Conservation (phyloP, 2,329 filamentous ascomycete genomes). For the Orbilia blumenaviensis region DNA sequence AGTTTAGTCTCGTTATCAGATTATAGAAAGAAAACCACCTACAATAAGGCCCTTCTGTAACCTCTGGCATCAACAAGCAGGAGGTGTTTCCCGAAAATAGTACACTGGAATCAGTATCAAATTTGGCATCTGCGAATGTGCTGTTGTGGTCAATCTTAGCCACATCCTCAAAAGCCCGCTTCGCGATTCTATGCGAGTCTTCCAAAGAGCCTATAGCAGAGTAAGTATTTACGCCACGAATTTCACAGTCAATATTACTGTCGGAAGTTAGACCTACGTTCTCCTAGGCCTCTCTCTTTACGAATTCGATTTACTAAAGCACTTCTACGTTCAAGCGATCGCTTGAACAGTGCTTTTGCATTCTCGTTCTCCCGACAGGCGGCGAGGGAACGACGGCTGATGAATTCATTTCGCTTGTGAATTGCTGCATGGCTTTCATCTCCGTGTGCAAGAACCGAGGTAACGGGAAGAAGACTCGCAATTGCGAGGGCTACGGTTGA, state of each 20-base stretch:
- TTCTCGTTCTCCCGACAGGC: conserved; percentile 41
- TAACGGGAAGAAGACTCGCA: conserved; percentile 16
- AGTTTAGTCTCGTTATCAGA: conserved; percentile 58
- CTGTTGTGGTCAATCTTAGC: conserved; percentile 59
- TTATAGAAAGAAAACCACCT: background rate
- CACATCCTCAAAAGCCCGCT: conserved; percentile 46
- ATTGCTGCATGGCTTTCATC: conserved; percentile 43
- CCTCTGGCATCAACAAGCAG: conserved; percentile 60
- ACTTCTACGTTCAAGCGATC: conserved; percentile 37
- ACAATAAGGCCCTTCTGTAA: conserved; percentile 64
- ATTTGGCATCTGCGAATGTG: conserved; percentile 55
- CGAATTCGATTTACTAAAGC: conserved; percentile 32
- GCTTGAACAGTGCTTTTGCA: conserved; percentile 38
- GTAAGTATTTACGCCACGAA: background rate
- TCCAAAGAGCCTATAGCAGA: conserved; percentile 18
- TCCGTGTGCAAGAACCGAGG: conserved; percentile 37
- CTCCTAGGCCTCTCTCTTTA: conserved; percentile 29
- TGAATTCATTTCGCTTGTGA: conserved; percentile 40
- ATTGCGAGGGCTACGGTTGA: conserved; percentile 26
- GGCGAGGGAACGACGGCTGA: conserved; percentile 42
- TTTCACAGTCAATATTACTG: background rate
- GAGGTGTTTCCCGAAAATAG: conserved; percentile 63
- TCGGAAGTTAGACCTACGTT: conserved; percentile 17
- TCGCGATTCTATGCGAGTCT: conserved; percentile 34
- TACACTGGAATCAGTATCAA: conserved; percentile 56